Conservation (phyloP, 768 basidiomycete species). For the Macrolepiota fuliginosa region DNA sequence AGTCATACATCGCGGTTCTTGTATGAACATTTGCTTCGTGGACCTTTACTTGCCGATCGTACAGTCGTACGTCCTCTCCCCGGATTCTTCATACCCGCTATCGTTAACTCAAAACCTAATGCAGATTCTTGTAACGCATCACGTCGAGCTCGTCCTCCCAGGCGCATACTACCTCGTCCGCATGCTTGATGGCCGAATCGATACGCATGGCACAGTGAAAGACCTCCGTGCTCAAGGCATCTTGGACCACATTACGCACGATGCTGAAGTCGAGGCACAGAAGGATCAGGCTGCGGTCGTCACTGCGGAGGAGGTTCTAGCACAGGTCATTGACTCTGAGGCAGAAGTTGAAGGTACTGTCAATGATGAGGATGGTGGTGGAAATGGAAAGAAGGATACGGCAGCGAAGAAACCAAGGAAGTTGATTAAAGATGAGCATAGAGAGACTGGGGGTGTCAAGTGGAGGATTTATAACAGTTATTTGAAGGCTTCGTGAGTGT, state of each 20-base stretch:
- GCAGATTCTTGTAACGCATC: too few species aligned
- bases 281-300: too few species aligned
- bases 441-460: conserved; percentile 80
- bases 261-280: too few species aligned
- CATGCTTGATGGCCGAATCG: conserved; percentile 80
- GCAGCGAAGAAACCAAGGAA: conserved; percentile 6
- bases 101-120: too few species aligned
- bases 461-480: conserved; percentile 72
- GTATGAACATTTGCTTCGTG: conserved; percentile 29
- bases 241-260: too few species aligned
- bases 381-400: conserved; percentile 13
- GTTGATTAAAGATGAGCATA: conserved; percentile 77
- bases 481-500: too few species aligned
- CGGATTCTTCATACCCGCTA: background rate
- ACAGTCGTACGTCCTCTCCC: conserved; percentile 24
- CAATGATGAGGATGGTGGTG: background rate
- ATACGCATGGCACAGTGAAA: conserved; percentile 67
- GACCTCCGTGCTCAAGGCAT: too few species aligned
- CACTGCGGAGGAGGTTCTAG: too few species aligned
- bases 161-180: too few species aligned
- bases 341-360: conserved; percentile 30
- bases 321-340: conserved; percentile 47
- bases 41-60: conserved; percentile 28
- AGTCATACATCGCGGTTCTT: conserved; percentile 32
- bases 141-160: too few species aligned